phyloP scores from a whole-genome alignment of 1,284 basidiomycete genomes.

The Athelia sp. region DNA sequence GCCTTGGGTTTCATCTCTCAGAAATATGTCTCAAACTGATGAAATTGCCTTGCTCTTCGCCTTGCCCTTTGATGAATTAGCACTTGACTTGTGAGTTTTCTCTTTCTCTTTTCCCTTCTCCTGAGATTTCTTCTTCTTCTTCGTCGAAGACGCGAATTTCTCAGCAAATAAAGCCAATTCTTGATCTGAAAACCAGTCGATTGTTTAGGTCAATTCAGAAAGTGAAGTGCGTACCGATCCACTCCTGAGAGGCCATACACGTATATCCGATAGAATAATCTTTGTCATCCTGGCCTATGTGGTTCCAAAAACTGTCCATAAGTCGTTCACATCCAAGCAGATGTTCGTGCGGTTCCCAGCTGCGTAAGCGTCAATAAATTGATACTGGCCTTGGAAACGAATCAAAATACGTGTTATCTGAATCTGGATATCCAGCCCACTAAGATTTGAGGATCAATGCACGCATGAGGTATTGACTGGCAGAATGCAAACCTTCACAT shows the following conservation, averaged over 20 bases:
- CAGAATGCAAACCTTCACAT: constrained; percentile 43
- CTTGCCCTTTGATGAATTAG: too few species aligned
- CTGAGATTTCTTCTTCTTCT: constrained; percentile 19
- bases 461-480: neutral
- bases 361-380: constrained; percentile 17
- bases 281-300: constrained; percentile 50
- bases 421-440: constrained; percentile 41
- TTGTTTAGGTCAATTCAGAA: neutral
- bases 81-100: neutral
- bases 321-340: constrained; percentile 49
- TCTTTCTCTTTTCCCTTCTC: constrained; percentile 18
- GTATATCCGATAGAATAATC: constrained; percentile 45
- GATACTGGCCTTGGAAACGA: too few species aligned
- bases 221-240: constrained; percentile 42
- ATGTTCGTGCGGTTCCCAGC: constrained; percentile 64
- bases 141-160: constrained; percentile 26
- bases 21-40: too few species aligned
- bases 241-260: constrained; percentile 33
- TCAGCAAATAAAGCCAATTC: constrained; percentile 40
- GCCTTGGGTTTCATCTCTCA: too few species aligned
- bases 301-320: constrained; percentile 55
- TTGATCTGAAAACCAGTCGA: constrained; percentile 18
- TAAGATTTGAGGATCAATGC: constrained; percentile 16
- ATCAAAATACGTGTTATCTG: constrained; percentile 36
- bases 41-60: too few species aligned